Percentiles rank a stretch among this genome's conserved stretches.
phyloP scores from a whole-genome alignment of 2,329 filamentous ascomycete genomes.

The Capronia coronata region DNA sequence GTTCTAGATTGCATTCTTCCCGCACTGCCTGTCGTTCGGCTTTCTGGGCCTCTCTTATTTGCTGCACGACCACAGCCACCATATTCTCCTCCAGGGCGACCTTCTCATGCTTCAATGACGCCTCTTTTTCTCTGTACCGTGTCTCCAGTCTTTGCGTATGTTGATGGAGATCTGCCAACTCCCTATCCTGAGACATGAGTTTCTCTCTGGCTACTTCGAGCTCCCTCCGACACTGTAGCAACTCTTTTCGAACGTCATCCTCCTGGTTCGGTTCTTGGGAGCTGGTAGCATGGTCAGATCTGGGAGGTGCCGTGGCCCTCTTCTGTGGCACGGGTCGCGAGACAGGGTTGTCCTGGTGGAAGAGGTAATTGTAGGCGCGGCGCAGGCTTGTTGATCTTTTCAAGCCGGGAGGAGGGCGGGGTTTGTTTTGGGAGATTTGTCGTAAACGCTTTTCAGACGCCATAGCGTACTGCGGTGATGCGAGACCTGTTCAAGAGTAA shows the following conservation, averaged over 20 bases:
- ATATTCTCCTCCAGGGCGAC: slow-evolving; percentile 24
- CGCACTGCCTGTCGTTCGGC: slow-evolving; percentile 19
- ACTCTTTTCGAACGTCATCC: slow-evolving; percentile 15
- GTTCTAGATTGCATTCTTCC: slow-evolving; percentile 15
- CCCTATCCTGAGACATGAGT: slow-evolving; percentile 20
- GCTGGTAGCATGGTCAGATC: slow-evolving; percentile 2
- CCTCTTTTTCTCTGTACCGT: slow-evolving; percentile 23
- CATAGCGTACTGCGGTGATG: slow-evolving; percentile 7
- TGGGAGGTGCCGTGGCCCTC: slow-evolving; percentile 3
- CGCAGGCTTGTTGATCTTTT: slow-evolving; percentile 23
- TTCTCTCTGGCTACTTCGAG: slow-evolving; percentile 20
- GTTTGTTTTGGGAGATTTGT: slow-evolving; percentile 18
- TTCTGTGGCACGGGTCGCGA: slow-evolving; percentile 6
- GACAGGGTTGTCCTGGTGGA: slow-evolving; percentile 12
- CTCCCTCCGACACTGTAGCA: slow-evolving; percentile 24
- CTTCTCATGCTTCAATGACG: slow-evolving; percentile 16
- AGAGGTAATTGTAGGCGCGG: slow-evolving; percentile 23
- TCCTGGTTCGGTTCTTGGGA: no score
- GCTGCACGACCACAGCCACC: slow-evolving; percentile 22
- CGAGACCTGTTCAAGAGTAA: not conserved
- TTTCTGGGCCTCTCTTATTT: slow-evolving; percentile 23
- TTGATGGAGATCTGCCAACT: slow-evolving; percentile 20
- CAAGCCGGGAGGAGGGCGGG: slow-evolving; percentile 10
- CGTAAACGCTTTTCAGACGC: slow-evolving; percentile 22
- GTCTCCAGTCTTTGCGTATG: slow-evolving; percentile 31